Evolutionary conservation across 2,329 filamentous ascomycete genomes (phyloP).

Genomic region (Chalaropsis ovoidea): DNA sequence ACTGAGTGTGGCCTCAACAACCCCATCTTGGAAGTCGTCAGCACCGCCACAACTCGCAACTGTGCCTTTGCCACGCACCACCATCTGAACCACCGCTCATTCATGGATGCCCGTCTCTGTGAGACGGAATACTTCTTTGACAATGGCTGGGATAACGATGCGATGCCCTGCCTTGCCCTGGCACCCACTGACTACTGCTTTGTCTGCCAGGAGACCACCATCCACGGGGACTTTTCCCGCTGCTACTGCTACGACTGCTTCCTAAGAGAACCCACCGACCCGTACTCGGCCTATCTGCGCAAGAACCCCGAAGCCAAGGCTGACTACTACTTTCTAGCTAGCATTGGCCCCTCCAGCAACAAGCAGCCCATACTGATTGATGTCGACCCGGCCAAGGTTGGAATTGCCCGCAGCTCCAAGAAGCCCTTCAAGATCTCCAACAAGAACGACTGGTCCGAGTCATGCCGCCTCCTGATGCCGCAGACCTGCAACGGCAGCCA

Average conservation of each 20-base stretch:
- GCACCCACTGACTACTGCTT: conserved; percentile 2
- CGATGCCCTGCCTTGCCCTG: background rate
- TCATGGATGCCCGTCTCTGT: background rate
- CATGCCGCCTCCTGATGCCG: background rate
- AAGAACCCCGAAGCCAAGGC: background rate
- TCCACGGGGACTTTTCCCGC: conserved; percentile 7
- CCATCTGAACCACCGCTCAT: background rate
- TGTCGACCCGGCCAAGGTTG: background rate
- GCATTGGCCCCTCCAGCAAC: background rate
- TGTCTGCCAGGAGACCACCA: background rate
- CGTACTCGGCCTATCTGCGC: background rate
- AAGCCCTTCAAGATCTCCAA: background rate
- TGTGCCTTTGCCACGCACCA: background rate
- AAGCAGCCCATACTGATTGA: background rate
- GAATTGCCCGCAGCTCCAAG: background rate
- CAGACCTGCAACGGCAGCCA: background rate
- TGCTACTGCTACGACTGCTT: background rate
- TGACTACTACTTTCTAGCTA: conserved; percentile 1
- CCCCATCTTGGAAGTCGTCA: background rate
- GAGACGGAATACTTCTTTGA: background rate
- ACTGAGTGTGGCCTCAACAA: background rate
- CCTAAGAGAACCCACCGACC: background rate
- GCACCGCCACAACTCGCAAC: no score
- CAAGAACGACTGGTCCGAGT: background rate
- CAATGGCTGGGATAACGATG: background rate